Evolutionary conservation across 352 stramenopile genomes (phyloP).

Genomic region (Plasmopara muralis): DNA sequence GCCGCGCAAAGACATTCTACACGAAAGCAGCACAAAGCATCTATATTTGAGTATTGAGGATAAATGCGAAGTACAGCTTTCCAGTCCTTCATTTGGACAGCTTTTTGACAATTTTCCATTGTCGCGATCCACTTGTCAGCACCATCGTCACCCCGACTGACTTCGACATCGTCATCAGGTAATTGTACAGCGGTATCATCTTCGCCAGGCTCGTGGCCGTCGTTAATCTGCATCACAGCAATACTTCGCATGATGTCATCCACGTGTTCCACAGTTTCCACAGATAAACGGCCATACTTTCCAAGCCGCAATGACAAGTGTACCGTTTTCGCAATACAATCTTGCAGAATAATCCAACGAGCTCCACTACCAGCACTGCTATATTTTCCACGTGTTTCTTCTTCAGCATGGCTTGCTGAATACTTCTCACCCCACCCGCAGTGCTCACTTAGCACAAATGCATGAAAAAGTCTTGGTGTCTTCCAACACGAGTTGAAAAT

Average conservation of each 20-base stretch:
- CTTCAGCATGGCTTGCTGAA: constrained; percentile 63
- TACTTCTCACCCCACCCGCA: constrained; percentile 58
- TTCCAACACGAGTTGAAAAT: constrained; percentile 63
- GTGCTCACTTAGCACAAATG: constrained; percentile 63
- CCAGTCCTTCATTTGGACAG: constrained; percentile 65
- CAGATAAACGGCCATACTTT: constrained; percentile 50
- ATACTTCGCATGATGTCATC: constrained; percentile 71
- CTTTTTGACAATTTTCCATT: constrained; percentile 59
- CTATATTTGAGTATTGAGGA: constrained; percentile 49
- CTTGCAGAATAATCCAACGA: constrained; percentile 66
- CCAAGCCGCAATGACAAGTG: constrained; percentile 68
- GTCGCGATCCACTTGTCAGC: constrained; percentile 50
- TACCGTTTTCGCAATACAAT: constrained; percentile 63
- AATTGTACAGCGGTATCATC: constrained; percentile 29
- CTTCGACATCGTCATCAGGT: constrained; percentile 12
- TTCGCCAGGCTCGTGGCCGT: constrained; percentile 42
- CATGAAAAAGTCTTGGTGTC: constrained; percentile 55
- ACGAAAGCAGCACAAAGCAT: constrained; percentile 64
- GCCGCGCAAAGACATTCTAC: constrained; percentile 54
- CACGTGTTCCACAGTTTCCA: constrained; percentile 67
- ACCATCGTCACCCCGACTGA: constrained; percentile 12
- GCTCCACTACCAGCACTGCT: constrained; percentile 47
- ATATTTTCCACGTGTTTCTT: constrained; percentile 63
- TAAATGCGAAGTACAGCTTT: constrained; percentile 43
- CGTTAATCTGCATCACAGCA: constrained; percentile 76